Evolutionary conservation across 139 green algal genomes (phyloP).

Genomic region (Tetraselmis striata): DNA sequence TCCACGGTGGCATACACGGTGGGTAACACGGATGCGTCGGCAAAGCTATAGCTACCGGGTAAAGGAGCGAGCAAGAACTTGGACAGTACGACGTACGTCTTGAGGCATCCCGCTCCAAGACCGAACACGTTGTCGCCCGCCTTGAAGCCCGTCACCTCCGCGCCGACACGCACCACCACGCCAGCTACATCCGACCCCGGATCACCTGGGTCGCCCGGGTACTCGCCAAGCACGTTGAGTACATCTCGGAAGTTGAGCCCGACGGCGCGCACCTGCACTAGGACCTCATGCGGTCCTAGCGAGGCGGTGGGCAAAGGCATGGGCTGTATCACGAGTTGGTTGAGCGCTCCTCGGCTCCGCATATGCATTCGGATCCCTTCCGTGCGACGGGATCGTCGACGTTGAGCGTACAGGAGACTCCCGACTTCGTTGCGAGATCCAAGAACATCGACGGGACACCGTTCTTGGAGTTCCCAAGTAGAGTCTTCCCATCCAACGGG

Average conservation of each 20-base stretch:
- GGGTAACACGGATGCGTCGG: slow-evolving; percentile 52
- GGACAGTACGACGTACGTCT: slow-evolving; percentile 51
- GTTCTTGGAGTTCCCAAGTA: neutral
- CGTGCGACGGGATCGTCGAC: neutral
- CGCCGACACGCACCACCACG: slow-evolving; percentile 51
- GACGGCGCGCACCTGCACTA: slow-evolving; percentile 62
- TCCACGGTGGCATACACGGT: slow-evolving; percentile 20
- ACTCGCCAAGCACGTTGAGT: slow-evolving; percentile 78
- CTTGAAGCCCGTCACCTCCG: slow-evolving; percentile 1
- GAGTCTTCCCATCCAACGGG: neutral
- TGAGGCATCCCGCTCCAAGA: slow-evolving; percentile 64
- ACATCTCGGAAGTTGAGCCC: slow-evolving; percentile 84
- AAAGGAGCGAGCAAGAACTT: slow-evolving; percentile 20
- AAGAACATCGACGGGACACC: neutral
- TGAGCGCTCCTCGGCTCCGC: neutral
- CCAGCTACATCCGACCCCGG: slow-evolving; percentile 72
- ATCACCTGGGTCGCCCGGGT: slow-evolving; percentile 75
- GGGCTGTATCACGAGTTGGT: neutral
- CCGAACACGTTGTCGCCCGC: slow-evolving; percentile 70
- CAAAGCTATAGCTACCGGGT: slow-evolving; percentile 59
- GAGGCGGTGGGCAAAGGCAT: neutral
- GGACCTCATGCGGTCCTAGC: neutral
- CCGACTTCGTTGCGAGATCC: neutral
- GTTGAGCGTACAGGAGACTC: neutral
- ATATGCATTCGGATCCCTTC: neutral